phyloP scores from a whole-genome alignment of 805 yeast genomes.

The Cyberlindnera saturnus region DNA sequence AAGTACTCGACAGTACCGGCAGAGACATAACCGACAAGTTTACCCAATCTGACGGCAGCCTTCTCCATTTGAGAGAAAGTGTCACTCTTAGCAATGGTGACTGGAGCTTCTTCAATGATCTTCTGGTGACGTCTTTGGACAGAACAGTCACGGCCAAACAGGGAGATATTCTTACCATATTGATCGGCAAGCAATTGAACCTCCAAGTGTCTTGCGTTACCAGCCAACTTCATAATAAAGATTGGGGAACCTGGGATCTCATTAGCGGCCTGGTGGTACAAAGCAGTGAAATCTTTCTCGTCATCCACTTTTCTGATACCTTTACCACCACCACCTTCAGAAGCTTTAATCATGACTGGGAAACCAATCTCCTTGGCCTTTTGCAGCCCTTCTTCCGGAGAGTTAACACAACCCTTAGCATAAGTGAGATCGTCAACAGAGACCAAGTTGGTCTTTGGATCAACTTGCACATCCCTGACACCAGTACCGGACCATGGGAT shows the following conservation, averaged over 20 bases:
- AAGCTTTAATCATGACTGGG: constrained; percentile 98
- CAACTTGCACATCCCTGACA: constrained; percentile 73
- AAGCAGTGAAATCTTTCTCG: constrained; percentile 68
- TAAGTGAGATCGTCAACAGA: constrained; percentile 84
- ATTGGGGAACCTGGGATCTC: constrained; percentile 99
- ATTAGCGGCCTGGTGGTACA: constrained; percentile 90
- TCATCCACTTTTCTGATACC: constrained; percentile 95
- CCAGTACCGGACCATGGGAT: constrained; percentile 99
- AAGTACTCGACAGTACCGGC: constrained; percentile 99
- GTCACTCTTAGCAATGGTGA: constrained; percentile 80
- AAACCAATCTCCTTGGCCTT: constrained; percentile 88
- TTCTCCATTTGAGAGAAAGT: constrained; percentile 90
- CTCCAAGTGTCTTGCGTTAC: constrained; percentile 95
- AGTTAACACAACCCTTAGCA: constrained; percentile 78
- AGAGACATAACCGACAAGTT: constrained; percentile 94
- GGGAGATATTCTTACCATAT: constrained; percentile 94
- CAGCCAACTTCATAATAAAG: constrained; percentile 95
- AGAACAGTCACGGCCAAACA: constrained; percentile 98
- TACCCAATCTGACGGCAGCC: constrained; percentile 96
- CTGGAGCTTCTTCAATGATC: constrained; percentile 99
- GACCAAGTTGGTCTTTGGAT: constrained; percentile 67
- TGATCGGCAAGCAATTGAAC: constrained; percentile 97
- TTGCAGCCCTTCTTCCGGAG: constrained; percentile 82
- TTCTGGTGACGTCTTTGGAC: constrained; percentile 99
- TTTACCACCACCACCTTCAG: constrained; percentile 99